Evolutionary conservation across 1,139 yeast species (phyloP).

Genomic region (Blastobotrys indianensis): DNA sequence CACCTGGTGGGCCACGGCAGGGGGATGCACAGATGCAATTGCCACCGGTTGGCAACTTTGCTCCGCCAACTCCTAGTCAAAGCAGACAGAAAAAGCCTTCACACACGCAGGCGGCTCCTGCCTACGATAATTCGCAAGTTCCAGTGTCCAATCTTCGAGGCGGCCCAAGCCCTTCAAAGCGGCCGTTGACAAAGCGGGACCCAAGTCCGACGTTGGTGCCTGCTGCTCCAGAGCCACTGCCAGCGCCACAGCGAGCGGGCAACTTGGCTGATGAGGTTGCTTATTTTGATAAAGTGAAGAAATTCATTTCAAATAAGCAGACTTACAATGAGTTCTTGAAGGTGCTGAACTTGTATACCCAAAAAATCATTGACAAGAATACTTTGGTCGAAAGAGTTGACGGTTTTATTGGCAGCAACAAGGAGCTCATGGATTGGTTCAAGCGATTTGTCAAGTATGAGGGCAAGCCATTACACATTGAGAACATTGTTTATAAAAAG

Average conservation of each 20-base stretch:
- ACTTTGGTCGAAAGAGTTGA: slow-evolving; percentile 81
- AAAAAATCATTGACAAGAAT: slow-evolving; percentile 78
- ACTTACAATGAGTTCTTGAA: slow-evolving; percentile 88
- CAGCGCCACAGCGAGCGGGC: slow-evolving; percentile 45
- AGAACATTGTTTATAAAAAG: slow-evolving; percentile 80
- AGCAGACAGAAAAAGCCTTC: background rate
- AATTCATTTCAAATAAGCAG: slow-evolving; percentile 82
- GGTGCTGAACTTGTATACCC: slow-evolving; percentile 77
- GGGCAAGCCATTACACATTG: slow-evolving; percentile 54
- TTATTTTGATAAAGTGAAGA: slow-evolving; percentile 89
- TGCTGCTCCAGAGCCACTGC: slow-evolving; percentile 80
- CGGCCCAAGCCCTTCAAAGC: slow-evolving; percentile 12
- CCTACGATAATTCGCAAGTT: slow-evolving; percentile 25
- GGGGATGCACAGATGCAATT: slow-evolving; percentile 30
- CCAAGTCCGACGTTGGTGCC: slow-evolving; percentile 68
- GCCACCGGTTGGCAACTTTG: slow-evolving; percentile 95
- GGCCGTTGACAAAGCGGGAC: slow-evolving; percentile 17
- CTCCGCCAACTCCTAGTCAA: slow-evolving; percentile 50
- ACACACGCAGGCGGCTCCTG: background rate
- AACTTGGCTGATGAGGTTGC: slow-evolving; percentile 75
- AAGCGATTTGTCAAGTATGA: slow-evolving; percentile 86
- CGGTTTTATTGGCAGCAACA: slow-evolving; percentile 73
- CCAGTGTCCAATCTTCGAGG: slow-evolving; percentile 37
- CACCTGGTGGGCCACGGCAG: background rate
- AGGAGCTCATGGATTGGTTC: slow-evolving; percentile 85